Conservation (phyloP, 2,329 filamentous ascomycete species). For the Sporothrix pseudoabietina region DNA sequence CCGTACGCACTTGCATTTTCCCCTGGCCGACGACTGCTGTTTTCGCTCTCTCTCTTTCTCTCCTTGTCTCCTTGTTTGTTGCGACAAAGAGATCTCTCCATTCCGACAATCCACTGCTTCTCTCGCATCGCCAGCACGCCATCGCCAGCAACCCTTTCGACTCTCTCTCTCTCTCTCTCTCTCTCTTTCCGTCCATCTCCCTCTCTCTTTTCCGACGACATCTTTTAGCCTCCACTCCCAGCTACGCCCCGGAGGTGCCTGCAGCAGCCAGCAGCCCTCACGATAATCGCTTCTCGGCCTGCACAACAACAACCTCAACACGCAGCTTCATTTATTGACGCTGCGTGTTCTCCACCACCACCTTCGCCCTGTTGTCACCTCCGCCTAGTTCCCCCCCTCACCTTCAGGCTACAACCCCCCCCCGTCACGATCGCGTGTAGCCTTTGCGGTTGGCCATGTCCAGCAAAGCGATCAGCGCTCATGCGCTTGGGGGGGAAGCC, state of each 20-base stretch:
- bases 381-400: constrained; percentile 20
- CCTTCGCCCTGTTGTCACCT: constrained; percentile 26
- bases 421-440: constrained; percentile 38
- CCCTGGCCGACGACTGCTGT: constrained; percentile 9
- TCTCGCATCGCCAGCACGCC: constrained; percentile 9
- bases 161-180: background rate
- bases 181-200: background rate
- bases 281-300: constrained; percentile 23
- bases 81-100: constrained; percentile 24
- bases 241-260: constrained; percentile 18
- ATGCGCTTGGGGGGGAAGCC: constrained; percentile 46
- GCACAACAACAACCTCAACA: constrained; percentile 13
- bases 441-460: constrained; percentile 50
- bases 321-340: constrained; percentile 27
- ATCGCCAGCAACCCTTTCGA: constrained; percentile 6
- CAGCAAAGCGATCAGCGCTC: constrained; percentile 56
- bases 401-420: constrained; percentile 35
- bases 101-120: background rate
- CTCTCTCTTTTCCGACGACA: constrained; percentile 4
- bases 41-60: background rate
- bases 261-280: constrained; percentile 27
- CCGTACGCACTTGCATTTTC: constrained; percentile 25
- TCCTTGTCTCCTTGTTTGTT: constrained; percentile 21
- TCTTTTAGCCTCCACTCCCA: constrained; percentile 1
- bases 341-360: constrained; percentile 27